A percentile compares a stretch with the other conserved stretches of the same genome.
phyloP scores from a whole-genome alignment of 768 basidiomycete species.

The Lactifluus subvellereus region DNA sequence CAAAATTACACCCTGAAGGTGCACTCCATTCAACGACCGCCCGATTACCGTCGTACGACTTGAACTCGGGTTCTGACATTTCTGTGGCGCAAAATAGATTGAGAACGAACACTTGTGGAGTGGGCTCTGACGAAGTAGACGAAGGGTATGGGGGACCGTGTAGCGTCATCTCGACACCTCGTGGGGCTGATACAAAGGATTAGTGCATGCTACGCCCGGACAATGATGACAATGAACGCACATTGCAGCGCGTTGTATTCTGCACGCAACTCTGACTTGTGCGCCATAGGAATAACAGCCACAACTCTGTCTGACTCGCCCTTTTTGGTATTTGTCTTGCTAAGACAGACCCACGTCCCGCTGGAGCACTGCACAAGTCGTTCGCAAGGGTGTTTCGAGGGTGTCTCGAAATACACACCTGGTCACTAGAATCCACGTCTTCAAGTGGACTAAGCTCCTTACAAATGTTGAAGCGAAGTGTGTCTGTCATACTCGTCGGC shows the following conservation, averaged over 20 bases:
- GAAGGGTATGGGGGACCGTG: conserved; percentile 59
- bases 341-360: conserved; percentile 72
- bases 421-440: conserved; percentile 50
- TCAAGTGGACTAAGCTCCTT: conserved; percentile 45
- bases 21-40: conserved; percentile 58
- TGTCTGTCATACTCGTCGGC: conserved; percentile 57
- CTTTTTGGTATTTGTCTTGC: conserved; percentile 55
- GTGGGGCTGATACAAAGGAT: conserved; percentile 36
- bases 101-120: conserved; percentile 54
- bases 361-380: conserved; percentile 47
- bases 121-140: conserved; percentile 37
- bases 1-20: conserved; percentile 50
- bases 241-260: conserved; percentile 31
- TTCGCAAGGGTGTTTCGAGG: neutral
- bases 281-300: conserved; percentile 71
- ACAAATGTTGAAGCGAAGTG: conserved; percentile 64
- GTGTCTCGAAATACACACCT: conserved; percentile 43
- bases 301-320: conserved; percentile 53
- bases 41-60: conserved; percentile 53
- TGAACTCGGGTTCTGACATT: conserved; percentile 44
- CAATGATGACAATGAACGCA: conserved; percentile 32
- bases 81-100: conserved; percentile 48
- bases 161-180: conserved; percentile 51
- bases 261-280: conserved; percentile 30
- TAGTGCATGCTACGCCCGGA: neutral